Conservation (phyloP, 2,329 filamentous ascomycete species). For the Microdochium trichocladiopsis region DNA sequence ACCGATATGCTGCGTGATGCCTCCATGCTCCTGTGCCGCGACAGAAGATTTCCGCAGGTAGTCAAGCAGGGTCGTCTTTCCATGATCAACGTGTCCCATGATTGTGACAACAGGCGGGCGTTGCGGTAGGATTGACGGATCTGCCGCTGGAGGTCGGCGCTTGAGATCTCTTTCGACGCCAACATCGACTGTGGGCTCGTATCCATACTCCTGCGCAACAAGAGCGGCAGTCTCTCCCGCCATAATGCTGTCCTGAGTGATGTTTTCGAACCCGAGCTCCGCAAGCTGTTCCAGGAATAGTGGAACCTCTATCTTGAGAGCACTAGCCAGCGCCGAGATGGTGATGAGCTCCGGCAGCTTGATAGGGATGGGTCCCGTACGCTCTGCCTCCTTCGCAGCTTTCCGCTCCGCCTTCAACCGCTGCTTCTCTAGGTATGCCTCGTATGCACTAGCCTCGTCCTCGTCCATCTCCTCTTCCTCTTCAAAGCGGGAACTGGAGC, state of each 20-base stretch:
- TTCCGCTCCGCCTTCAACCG: slow-evolving; percentile 29
- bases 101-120: slow-evolving; percentile 95
- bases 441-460: slow-evolving; percentile 16
- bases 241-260: slow-evolving; percentile 76
- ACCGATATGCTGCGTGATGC: slow-evolving; percentile 97
- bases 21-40: slow-evolving; percentile 85
- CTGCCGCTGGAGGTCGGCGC: slow-evolving; percentile 60
- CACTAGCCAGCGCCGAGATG: slow-evolving; percentile 71
- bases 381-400: slow-evolving; percentile 27
- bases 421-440: slow-evolving; percentile 33
- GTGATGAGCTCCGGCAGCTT: slow-evolving; percentile 87
- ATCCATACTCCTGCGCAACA: slow-evolving; percentile 88
- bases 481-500: slow-evolving; percentile 2
- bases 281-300: slow-evolving; percentile 70
- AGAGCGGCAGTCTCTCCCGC: slow-evolving; percentile 86
- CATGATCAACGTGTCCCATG: slow-evolving; percentile 98
- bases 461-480: slow-evolving; percentile 18
- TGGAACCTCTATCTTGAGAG: slow-evolving; percentile 63
- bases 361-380: slow-evolving; percentile 47
- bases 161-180: slow-evolving; percentile 63
- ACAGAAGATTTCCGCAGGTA: slow-evolving; percentile 90
- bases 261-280: slow-evolving; percentile 84
- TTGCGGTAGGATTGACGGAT: slow-evolving; percentile 58
- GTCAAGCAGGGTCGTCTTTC: slow-evolving; percentile 94
- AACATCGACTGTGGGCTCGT: slow-evolving; percentile 70